Base-by-base conservation (phyloP, 371 early-diverging fungal species). In the Mucor sp. region DNA sequence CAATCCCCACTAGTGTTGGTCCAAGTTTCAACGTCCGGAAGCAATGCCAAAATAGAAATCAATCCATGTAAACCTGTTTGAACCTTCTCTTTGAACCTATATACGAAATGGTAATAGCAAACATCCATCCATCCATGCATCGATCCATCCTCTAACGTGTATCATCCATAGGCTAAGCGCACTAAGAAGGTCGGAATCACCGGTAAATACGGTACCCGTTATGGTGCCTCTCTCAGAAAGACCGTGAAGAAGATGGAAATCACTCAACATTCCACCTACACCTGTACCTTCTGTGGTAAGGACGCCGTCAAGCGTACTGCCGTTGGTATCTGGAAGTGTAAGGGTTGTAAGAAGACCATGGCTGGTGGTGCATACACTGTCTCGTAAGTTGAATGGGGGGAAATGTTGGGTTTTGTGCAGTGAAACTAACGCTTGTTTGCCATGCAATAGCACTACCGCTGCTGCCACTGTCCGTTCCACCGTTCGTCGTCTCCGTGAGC, bases 131-230 rank as follows among this genome's bases (percentile, higher is more conserved):
- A 79, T 72, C 74, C 63, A 70, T 69, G n/a, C 44, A 66, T n/a
- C 47, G 39, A 21, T 50, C 50, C 50, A 50, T 50, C 50, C 23
- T 19, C 21, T 50, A 50, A 50, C 50, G 9, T 50, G 12, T 50
- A 25, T 4, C 23, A 50, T 12, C 27, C 35, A 57, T 85, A 90
- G 96, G 95, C 95, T 82, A 97, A 97, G 88, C 94, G 99, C 86
- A 99, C 99, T 66, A 99, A 96, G 91, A 99, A 99, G 91, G 82
- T 99, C 81, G 99, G 99, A 89, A 95, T 99, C 84, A 91, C 93
- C 87, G 99, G 99, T 82, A 99, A 99, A 89, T 99, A 99, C 92
- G 99, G 99, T 86, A 94, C 97, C 81, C 97, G 99, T 90, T 99
- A 99, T 90, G 99, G 99, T 92, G 96, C 99, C 73, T 99, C 99